A percentile compares a stretch with the other conserved stretches of the same genome.
These are phyloP conservation scores for Angophora floribunda DNA, from an alignment of 345 rosid species.

Conservation along the genomic window DNA sequence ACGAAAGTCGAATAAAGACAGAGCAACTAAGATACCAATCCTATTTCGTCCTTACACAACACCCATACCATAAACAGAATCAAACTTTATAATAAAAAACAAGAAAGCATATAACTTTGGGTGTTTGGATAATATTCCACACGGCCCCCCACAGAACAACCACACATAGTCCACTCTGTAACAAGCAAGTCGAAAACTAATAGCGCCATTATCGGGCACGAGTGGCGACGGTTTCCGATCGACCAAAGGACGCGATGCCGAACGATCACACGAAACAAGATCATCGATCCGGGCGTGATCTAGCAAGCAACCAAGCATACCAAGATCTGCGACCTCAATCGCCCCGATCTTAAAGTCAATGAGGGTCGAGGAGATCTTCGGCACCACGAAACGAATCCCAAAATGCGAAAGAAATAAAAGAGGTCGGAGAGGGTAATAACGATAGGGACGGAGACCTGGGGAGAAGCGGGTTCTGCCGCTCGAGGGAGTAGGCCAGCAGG, in stretches of 20 bases:
- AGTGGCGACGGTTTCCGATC: not conserved
- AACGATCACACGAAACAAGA: not conserved
- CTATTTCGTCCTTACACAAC: not conserved
- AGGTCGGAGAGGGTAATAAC: not conserved
- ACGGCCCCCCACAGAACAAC: not conserved
- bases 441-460: slow-evolving; percentile 46
- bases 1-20: not conserved
- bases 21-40: not conserved
- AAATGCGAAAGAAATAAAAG: not conserved
- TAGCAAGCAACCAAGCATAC: not conserved
- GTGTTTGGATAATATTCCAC: not conserved
- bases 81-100: not conserved
- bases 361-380: not conserved
- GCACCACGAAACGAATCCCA: not conserved
- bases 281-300: not conserved
- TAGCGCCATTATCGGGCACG: not conserved
- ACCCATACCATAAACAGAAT: not conserved
- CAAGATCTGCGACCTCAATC: not conserved
- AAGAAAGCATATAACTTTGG: not conserved
- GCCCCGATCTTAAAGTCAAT: not conserved
- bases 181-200: not conserved
- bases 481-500: slow-evolving; percentile 57
- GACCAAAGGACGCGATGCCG: not conserved
- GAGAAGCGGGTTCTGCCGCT: slow-evolving; percentile 73
- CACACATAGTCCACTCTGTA: not conserved